A percentile compares a stretch with the other conserved stretches of the same genome.
These are phyloP conservation scores for Gossypium arboreum DNA, from an alignment of 345 rosid genomes.

Conservation along the genomic window DNA sequence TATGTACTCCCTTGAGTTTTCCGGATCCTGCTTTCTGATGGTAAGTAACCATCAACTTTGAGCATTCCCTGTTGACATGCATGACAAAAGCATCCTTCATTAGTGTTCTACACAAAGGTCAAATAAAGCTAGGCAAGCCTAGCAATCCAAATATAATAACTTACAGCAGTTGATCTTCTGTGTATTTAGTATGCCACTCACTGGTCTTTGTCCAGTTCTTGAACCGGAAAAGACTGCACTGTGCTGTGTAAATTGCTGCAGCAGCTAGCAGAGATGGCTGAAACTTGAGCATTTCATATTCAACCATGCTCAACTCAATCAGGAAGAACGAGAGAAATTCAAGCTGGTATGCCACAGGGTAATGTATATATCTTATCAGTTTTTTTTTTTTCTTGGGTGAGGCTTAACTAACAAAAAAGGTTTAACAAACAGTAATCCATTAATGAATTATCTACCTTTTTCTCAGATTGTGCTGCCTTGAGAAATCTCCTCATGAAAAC, in stretches of 20 bases:
- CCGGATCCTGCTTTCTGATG: conserved; percentile 7
- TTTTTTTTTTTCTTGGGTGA: not conserved
- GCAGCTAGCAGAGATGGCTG: conserved; percentile 60
- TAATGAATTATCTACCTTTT: conserved; percentile 4
- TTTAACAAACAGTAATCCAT: not conserved
- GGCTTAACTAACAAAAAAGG: not conserved
- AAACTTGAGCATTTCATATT: conserved; percentile 42
- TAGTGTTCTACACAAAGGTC: not conserved
- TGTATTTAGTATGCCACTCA: not conserved
- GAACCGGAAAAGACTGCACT: conserved; percentile 25
- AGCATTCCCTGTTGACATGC: not conserved
- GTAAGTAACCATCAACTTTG: conserved; percentile 7
- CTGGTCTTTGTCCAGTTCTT: conserved; percentile 1
- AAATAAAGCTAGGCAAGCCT: not conserved
- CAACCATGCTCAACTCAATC: not conserved
- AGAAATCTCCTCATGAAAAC: conserved; percentile 12
- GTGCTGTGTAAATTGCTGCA: conserved; percentile 70
- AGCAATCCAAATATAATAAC: not conserved
- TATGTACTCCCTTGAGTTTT: not conserved
- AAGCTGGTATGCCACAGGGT: not conserved
- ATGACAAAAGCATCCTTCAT: not conserved
- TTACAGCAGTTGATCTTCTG: conserved; percentile 12
- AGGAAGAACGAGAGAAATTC: not conserved
- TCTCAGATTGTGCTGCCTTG: conserved; percentile 11
- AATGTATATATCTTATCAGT: not conserved